phyloP scores from a whole-genome alignment of 352 stramenopile genomes.

The Sclerospora graminicola region DNA sequence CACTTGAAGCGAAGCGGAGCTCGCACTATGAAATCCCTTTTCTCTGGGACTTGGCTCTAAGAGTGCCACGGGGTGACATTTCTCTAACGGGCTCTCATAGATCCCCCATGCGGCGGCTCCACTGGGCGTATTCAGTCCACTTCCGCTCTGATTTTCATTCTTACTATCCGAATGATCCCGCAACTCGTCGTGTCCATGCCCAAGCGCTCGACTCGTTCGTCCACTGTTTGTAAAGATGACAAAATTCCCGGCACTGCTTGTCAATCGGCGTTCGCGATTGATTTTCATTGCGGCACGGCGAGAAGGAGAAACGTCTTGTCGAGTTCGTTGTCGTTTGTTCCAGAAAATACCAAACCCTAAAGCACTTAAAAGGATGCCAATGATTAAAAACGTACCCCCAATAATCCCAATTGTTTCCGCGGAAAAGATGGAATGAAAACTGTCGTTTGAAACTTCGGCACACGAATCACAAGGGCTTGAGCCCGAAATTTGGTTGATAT shows the following conservation, averaged over 20 bases:
- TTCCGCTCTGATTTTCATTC: conserved; percentile 33
- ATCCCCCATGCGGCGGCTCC: conserved; percentile 11
- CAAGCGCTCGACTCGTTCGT: conserved; percentile 6
- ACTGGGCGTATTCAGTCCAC: conserved; percentile 10
- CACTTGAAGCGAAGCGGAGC: conserved; percentile 19
- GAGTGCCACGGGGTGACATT: conserved; percentile 44
- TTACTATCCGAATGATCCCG: conserved; percentile 24
- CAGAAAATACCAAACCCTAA: conserved; percentile 30
- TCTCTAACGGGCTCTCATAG: conserved; percentile 24
- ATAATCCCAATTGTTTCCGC: conserved; percentile 39
- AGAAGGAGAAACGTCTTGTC: background rate
- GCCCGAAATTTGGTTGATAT: conserved; percentile 16
- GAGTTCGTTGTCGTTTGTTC: conserved; percentile 13
- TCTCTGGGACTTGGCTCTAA: conserved; percentile 41
- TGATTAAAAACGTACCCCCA: conserved; percentile 34
- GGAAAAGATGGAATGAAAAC: conserved; percentile 26
- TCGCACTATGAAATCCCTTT: conserved; percentile 15
- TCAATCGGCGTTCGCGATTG: conserved; percentile 18
- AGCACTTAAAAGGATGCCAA: conserved; percentile 28
- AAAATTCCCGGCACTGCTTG: conserved; percentile 24
- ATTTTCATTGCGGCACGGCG: conserved; percentile 10
- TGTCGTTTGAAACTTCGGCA: conserved; percentile 6
- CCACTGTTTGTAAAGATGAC: conserved; percentile 21
- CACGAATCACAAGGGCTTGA: conserved; percentile 3
- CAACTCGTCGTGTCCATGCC: conserved; percentile 10